Percentiles rank a stretch among this genome's conserved stretches.
Conservation (phyloP, 768 basidiomycete species). For the Tylopilus vinaceipallidus region DNA sequence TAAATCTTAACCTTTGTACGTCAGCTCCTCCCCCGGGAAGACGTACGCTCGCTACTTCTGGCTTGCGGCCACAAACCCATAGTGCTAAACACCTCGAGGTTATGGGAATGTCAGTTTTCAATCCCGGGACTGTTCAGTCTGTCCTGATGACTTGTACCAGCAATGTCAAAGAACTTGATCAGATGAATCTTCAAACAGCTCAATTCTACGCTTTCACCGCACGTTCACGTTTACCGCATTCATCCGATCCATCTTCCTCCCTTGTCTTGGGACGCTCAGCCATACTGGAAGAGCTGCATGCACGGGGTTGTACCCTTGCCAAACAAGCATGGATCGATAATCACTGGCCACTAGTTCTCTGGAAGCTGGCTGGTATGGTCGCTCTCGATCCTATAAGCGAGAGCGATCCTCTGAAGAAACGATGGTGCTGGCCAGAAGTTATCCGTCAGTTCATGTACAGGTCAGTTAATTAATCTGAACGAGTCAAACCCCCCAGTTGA, state of each 20-base stretch:
- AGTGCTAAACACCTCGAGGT: slow-evolving; percentile 41
- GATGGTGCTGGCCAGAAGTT: slow-evolving; percentile 85
- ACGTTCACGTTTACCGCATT: slow-evolving; percentile 29
- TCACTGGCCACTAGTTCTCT: slow-evolving; percentile 86
- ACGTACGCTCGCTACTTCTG: slow-evolving; percentile 46
- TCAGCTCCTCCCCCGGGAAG: slow-evolving; percentile 38
- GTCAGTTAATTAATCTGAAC: slow-evolving; percentile 39
- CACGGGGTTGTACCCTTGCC: slow-evolving; percentile 62
- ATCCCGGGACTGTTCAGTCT: neutral
- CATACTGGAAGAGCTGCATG: slow-evolving; percentile 54
- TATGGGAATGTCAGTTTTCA: slow-evolving; percentile 49
- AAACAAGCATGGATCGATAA: slow-evolving; percentile 86
- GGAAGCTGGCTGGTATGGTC: slow-evolving; percentile 91
- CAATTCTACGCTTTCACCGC: slow-evolving; percentile 59
- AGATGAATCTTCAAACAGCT: slow-evolving; percentile 55
- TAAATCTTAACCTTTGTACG: neutral
- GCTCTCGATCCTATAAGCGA: slow-evolving; percentile 66
- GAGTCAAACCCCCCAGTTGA: slow-evolving; percentile 1
- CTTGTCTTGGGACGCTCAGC: slow-evolving; percentile 46
- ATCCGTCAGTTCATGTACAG: slow-evolving; percentile 83
- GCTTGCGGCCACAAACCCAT: slow-evolving; percentile 50
- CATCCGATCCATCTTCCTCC: slow-evolving; percentile 17
- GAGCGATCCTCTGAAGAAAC: slow-evolving; percentile 39
- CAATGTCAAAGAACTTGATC: slow-evolving; percentile 46
- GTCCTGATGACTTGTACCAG: slow-evolving; percentile 33